Evolutionary conservation across 495 filamentous ascomycete species (phyloP).

Genomic region (Penicillium turbatum): DNA sequence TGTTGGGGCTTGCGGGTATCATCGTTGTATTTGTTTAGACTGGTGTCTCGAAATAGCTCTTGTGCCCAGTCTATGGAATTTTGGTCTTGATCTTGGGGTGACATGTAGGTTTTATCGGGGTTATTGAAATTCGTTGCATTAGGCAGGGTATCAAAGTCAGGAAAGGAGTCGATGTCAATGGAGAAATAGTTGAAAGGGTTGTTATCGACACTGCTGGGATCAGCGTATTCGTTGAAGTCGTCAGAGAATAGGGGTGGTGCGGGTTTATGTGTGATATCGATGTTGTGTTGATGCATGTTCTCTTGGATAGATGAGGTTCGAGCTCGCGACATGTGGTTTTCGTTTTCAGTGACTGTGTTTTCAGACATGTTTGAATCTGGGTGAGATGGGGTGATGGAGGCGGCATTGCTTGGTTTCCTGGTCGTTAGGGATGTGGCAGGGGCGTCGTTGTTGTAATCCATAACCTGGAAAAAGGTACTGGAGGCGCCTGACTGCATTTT

Average conservation of each 20-base stretch:
- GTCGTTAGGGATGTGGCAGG: conserved; percentile 9
- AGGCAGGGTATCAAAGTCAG: conserved; percentile 10
- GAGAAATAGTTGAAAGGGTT: conserved; percentile 23
- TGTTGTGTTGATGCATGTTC: background rate
- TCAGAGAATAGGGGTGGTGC: conserved; percentile 20
- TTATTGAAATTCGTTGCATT: background rate
- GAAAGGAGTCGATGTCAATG: conserved; percentile 30
- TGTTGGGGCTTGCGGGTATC: background rate
- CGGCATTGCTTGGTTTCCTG: conserved; percentile 18
- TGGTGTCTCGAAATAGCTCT: conserved; percentile 30
- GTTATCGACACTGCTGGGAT: conserved; percentile 9
- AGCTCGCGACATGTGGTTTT: background rate
- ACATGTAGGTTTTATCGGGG: conserved; percentile 3
- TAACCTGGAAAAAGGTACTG: conserved; percentile 34
- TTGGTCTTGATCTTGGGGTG: conserved; percentile 13
- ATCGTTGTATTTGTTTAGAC: conserved; percentile 7
- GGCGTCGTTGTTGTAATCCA: conserved; percentile 30
- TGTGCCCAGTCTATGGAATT: conserved; percentile 36
- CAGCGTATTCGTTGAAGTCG: conserved; percentile 29
- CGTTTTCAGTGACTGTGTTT: background rate
- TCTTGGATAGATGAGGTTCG: conserved; percentile 4
- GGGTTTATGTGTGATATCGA: conserved; percentile 10
- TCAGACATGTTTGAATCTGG: background rate
- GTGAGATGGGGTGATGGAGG: conserved; percentile 10
- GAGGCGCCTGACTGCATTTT: conserved; percentile 43